These are phyloP conservation scores for sunflower (Helianthus annuus) DNA, from an alignment of 129 eudicot genomes.

Conservation along the genomic window DNA sequence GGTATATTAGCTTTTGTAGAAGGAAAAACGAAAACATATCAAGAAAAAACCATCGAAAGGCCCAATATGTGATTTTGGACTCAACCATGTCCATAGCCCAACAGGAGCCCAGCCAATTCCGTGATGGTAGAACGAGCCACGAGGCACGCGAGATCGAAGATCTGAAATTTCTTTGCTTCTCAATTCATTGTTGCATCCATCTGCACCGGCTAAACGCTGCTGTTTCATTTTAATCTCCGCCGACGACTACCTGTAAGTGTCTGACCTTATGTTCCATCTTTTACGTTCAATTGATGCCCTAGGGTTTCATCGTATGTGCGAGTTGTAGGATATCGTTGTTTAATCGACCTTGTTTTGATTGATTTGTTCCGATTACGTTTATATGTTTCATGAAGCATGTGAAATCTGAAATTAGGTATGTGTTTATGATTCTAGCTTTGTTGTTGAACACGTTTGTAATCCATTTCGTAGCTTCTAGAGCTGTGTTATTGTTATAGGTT, in stretches of 20 bases:
- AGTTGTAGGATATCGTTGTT: constrained; percentile 8
- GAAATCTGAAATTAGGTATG: constrained; percentile 1
- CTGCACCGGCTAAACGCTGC: constrained; percentile 24
- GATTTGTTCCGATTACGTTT: not conserved
- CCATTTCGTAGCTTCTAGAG: not conserved
- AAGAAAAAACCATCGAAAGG: not conserved
- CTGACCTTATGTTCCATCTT: not conserved
- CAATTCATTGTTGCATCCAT: constrained; percentile 22
- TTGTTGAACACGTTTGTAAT: constrained; percentile 8
- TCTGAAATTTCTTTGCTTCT: constrained; percentile 25
- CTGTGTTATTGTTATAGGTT: constrained; percentile 12
- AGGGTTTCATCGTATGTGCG: constrained; percentile 26
- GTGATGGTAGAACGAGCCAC: constrained; percentile 23
- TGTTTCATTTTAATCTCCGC: constrained; percentile 20
- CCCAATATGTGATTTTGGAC: constrained; percentile 3
- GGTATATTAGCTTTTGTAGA: too few species aligned
- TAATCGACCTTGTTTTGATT: constrained; percentile 8
- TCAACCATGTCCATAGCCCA: not conserved
- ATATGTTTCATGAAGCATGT: constrained; percentile 3
- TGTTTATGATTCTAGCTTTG: not conserved
- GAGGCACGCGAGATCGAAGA: constrained; percentile 32
- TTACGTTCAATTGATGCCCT: constrained; percentile 6
- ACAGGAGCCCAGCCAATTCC: constrained; percentile 14
- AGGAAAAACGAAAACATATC: too few species aligned
- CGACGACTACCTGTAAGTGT: constrained; percentile 29